phyloP scores from a whole-genome alignment of 1,284 basidiomycete species.

The Apiotrichum sp. region DNA sequence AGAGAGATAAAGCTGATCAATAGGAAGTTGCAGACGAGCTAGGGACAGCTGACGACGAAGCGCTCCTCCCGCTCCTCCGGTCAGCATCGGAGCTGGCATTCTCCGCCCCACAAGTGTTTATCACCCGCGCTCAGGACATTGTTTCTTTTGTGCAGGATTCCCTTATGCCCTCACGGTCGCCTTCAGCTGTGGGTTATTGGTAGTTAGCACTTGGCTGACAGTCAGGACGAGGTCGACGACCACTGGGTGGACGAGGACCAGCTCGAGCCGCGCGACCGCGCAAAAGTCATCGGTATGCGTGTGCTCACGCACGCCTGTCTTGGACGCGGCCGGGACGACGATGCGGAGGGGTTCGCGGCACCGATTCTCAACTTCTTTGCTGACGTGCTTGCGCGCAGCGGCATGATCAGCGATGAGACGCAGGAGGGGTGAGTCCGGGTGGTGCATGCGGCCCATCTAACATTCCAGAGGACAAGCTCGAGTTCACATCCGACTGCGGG shows the following conservation, averaged over 20 bases:
- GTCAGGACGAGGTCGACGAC: slow-evolving; percentile 46
- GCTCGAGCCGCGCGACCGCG: slow-evolving; percentile 50
- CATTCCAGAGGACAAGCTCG: slow-evolving; percentile 27
- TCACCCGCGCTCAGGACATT: slow-evolving; percentile 66
- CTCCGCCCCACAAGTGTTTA: slow-evolving; percentile 65
- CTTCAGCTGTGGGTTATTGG: slow-evolving; percentile 50
- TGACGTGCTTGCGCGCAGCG: slow-evolving; percentile 60
- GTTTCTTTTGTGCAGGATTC: slow-evolving; percentile 66
- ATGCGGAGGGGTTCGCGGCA: slow-evolving; percentile 60
- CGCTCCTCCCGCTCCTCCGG: slow-evolving; percentile 61
- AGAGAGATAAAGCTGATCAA: background rate
- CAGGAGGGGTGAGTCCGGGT: slow-evolving; percentile 55
- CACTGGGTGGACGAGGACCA: slow-evolving; percentile 64
- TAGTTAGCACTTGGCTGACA: background rate
- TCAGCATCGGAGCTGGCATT: slow-evolving; percentile 71
- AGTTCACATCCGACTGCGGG: slow-evolving; percentile 64
- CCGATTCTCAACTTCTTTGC: slow-evolving; percentile 71
- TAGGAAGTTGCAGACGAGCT: slow-evolving; percentile 53
- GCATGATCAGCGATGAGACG: slow-evolving; percentile 57
- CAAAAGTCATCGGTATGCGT: slow-evolving; percentile 70
- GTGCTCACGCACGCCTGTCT: slow-evolving; percentile 71
- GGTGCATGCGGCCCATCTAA: background rate
- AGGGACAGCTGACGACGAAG: slow-evolving; percentile 51
- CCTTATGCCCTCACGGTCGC: slow-evolving; percentile 57
- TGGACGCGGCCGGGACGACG: slow-evolving; percentile 57